Base-by-base conservation (phyloP, 2,329 filamentous ascomycete genomes). In the Botrytis deweyae region DNA sequence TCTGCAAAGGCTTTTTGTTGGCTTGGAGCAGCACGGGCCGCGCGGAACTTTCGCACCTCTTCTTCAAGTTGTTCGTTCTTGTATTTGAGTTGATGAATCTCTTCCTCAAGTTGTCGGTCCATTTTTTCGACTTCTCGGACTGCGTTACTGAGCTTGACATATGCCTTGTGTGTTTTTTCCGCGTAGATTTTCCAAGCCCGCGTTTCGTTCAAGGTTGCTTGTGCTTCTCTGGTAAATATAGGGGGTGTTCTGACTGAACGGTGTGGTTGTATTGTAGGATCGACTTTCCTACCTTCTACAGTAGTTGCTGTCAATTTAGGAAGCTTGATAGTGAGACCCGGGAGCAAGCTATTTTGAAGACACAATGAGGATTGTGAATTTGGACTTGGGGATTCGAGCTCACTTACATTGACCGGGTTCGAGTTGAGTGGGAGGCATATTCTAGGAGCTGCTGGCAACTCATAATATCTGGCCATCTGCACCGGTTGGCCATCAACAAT, bases 161-260 rank as follows among this genome's bases (percentile, higher is more conserved):
- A 25, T 10, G 14, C 18, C 25, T 40, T 58, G 49, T 29, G 66
- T 44, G 36, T n/a, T 33, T 58, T 68, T 0, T 68, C 36, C 3
- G 66, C 49, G 16, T 68, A n/a, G 16, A n/a, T 58, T 40, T 42
- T 58, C 66, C 66, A 68, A 68, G 66, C 49, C 18, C 10, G 36
- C 29, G 9, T 29, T 40, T 68, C 65, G 5, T 8, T 68, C 36
- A 68, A 29, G 20, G 36, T 40, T 29, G n/a, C 63, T 33, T 25
- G 63, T 18, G 44, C 9, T 49, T 38, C 64, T 49, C 2, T 22
- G 22, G 29, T 49, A 10, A 20, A 49, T 1, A 10, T 9, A 12
- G 49, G 25, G 12, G 49, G n/a, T 44, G 36, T 1, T 68, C 25
- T 68, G n/a, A 42, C 29, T 44, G 36, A 7, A 58, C 10, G n/a